Evolutionary conservation across 495 filamentous ascomycete genomes (phyloP).

Genomic region (Physcia stellaris): DNA sequence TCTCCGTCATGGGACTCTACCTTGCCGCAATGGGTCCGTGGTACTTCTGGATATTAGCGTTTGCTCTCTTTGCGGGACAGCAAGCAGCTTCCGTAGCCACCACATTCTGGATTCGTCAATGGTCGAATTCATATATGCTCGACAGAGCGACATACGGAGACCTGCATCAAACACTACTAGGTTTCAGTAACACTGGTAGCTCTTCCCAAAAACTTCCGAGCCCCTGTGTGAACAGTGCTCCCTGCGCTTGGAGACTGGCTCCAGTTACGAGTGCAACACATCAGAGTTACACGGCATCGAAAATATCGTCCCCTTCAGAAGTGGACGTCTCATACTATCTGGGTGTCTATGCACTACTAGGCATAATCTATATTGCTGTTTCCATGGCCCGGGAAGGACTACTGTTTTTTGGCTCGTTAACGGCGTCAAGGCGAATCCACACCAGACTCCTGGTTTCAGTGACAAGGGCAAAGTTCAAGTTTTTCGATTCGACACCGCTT

Average conservation of each 20-base stretch:
- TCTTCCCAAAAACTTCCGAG: slow-evolving; percentile 23
- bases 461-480: slow-evolving; percentile 82
- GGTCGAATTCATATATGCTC: slow-evolving; percentile 51
- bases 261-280: slow-evolving; percentile 10
- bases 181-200: slow-evolving; percentile 9
- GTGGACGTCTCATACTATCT: slow-evolving; percentile 81
- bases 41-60: slow-evolving; percentile 79
- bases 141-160: not conserved
- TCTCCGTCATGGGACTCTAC: slow-evolving; percentile 72
- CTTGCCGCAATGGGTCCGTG: slow-evolving; percentile 79
- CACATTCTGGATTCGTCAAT: slow-evolving; percentile 88
- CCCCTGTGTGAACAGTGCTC: slow-evolving; percentile 16
- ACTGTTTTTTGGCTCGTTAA: slow-evolving; percentile 84
- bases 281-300: slow-evolving; percentile 10
- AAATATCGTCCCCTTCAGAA: slow-evolving; percentile 17
- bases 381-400: slow-evolving; percentile 71
- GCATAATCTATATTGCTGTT: slow-evolving; percentile 54
- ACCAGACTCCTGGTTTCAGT: slow-evolving; percentile 62
- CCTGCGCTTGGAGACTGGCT: slow-evolving; percentile 24
- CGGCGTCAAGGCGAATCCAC: slow-evolving; percentile 79
- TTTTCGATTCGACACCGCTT: slow-evolving; percentile 94
- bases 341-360: slow-evolving; percentile 66
- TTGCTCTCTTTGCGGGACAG: slow-evolving; percentile 60
- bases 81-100: slow-evolving; percentile 74
- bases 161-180: not conserved